Conservation (phyloP, 2,329 filamentous ascomycete genomes). For the Penicillium sp. region DNA sequence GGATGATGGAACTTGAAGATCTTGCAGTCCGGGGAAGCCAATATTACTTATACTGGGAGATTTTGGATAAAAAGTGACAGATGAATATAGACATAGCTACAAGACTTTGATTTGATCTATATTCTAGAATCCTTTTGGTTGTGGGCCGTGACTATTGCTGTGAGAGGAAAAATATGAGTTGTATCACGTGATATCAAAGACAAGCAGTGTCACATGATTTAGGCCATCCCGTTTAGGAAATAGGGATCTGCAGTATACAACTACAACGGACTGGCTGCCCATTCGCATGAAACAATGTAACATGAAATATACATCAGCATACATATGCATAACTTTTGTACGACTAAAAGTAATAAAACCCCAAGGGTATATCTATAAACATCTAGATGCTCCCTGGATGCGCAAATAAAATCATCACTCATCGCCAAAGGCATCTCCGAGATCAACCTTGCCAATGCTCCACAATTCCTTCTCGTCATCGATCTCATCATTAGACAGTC, state of each 20-base stretch:
- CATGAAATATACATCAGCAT: conserved; percentile 12
- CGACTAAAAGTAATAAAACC: conserved; percentile 16
- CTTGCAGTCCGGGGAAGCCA: conserved; percentile 9
- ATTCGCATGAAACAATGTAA: neutral
- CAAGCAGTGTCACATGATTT: conserved; percentile 3
- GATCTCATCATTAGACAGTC: conserved; percentile 82
- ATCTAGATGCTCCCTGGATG: conserved; percentile 23
- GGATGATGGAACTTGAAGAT: conserved; percentile 7
- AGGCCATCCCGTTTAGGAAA: neutral
- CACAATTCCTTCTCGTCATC: conserved; percentile 96
- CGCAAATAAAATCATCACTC: conserved; percentile 19
- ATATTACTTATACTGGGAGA: neutral
- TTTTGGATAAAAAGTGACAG: neutral
- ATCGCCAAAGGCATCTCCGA: conserved; percentile 55
- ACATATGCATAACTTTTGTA: conserved; percentile 21
- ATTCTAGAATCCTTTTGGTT: too few relatives aligned
- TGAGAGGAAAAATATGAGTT: neutral
- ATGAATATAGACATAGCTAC: neutral
- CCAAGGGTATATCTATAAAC: conserved; percentile 31
- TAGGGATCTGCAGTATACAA: conserved; percentile 7
- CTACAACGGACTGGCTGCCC: neutral
- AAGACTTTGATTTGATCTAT: too few relatives aligned
- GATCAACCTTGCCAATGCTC: conserved; percentile 88
- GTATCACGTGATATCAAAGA: neutral
- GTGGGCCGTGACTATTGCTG: neutral